A percentile compares a stretch with the other conserved stretches of the same genome.
Conservation (phyloP, 2,329 filamentous ascomycete genomes). For the Mycogone perniciosa region DNA sequence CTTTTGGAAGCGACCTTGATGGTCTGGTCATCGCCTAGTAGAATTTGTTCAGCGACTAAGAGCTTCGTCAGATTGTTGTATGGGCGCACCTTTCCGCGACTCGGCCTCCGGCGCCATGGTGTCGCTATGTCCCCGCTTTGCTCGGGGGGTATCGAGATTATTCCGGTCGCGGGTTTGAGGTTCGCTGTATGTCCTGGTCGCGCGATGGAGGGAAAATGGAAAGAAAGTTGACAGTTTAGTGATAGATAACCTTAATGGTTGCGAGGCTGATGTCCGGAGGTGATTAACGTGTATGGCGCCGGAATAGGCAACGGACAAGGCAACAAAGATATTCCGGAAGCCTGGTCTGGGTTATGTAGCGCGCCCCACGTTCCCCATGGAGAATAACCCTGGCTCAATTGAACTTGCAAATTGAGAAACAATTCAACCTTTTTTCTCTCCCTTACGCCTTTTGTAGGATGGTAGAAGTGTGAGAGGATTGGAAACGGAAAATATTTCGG, state of each 20-base stretch:
- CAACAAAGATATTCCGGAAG: slow-evolving; percentile 10
- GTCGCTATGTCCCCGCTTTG: background rate
- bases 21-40: slow-evolving; percentile 48
- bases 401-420: no score
- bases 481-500: no score
- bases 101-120: slow-evolving; percentile 18
- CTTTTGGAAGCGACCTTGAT: slow-evolving; percentile 59
- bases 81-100: slow-evolving; percentile 25
- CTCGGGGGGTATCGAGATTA: background rate
- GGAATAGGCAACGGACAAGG: background rate
- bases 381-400: background rate
- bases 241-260: background rate
- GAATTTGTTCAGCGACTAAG: background rate
- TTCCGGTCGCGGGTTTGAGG: background rate
- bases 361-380: background rate
- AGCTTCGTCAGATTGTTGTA: background rate
- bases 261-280: slow-evolving; percentile 8
- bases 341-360: background rate
- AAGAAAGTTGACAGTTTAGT: background rate
- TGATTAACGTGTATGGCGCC: slow-evolving; percentile 6
- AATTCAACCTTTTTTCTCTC: no score
- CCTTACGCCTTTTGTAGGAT: no score
- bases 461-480: no score
- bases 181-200: background rate
- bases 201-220: background rate